A percentile compares a stretch with the other conserved stretches of the same genome.
phyloP scores from a whole-genome alignment of 768 basidiomycete species.

The Phylloporus sp. region DNA sequence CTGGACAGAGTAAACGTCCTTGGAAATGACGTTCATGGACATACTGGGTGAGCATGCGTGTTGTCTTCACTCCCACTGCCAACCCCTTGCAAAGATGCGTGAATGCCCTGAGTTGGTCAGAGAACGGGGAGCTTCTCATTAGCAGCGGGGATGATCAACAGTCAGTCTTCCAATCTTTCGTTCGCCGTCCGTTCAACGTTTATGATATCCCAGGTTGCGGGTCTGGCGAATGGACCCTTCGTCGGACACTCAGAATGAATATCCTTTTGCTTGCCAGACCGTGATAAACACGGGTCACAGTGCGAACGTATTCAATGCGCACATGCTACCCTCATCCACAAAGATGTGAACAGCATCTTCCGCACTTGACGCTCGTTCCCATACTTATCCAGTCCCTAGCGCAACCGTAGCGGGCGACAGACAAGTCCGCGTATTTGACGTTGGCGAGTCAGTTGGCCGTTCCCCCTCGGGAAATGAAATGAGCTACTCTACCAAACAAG shows the following conservation, averaged over 20 bases:
- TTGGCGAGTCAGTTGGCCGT: conserved; percentile 40
- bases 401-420: conserved; percentile 71
- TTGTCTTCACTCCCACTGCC: background rate
- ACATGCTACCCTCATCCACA: conserved; percentile 75
- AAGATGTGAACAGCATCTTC: conserved; percentile 53
- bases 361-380: background rate
- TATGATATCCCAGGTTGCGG: conserved; percentile 47
- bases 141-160: conserved; percentile 74
- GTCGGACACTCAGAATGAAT: conserved; percentile 39
- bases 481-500: conserved; percentile 41
- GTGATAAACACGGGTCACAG: conserved; percentile 77
- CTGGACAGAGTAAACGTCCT: conserved; percentile 72
- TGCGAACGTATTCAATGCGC: conserved; percentile 80
- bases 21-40: conserved; percentile 55
- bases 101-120: conserved; percentile 73
- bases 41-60: conserved; percentile 55
- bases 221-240: conserved; percentile 66
- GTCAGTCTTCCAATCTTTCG: conserved; percentile 30
- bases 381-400: conserved; percentile 32
- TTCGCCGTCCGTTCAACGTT: background rate
- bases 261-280: conserved; percentile 60
- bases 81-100: conserved; percentile 55
- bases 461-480: conserved; percentile 40
- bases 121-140: conserved; percentile 57
- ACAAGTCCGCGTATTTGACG: conserved; percentile 75